Percentiles rank a stretch among this genome's conserved stretches.
Evolutionary conservation across 2,329 filamentous ascomycete genomes (phyloP).

Genomic region (Fusarium virguliforme): DNA sequence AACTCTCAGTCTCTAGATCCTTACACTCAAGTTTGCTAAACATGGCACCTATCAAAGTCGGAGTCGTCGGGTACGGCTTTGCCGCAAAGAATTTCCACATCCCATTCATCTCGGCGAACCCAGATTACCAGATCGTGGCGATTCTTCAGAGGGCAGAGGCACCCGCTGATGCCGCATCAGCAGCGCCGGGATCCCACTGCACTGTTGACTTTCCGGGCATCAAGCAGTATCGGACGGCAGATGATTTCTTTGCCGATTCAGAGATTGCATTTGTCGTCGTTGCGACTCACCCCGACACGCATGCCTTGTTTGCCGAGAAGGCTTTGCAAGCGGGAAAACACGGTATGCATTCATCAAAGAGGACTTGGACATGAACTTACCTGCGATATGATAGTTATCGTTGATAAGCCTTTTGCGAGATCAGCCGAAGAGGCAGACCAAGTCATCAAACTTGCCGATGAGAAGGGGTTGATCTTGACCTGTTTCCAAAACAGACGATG

Average conservation of each 20-base stretch:
- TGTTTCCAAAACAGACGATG: conserved; percentile 48
- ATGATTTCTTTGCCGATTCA: conserved; percentile 72
- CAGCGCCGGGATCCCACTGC: conserved; percentile 59
- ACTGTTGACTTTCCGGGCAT: conserved; percentile 64
- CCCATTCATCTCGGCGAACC: conserved; percentile 65
- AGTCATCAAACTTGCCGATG: conserved; percentile 37
- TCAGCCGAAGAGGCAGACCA: conserved; percentile 41
- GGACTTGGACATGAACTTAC: neutral
- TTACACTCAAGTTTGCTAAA: neutral
- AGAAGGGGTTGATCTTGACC: conserved; percentile 41
- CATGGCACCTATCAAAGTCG: conserved; percentile 61
- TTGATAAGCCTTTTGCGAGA: conserved; percentile 45
- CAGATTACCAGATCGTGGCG: conserved; percentile 63
- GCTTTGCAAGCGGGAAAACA: conserved; percentile 41
- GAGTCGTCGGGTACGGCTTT: conserved; percentile 67
- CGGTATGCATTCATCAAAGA: conserved; percentile 17
- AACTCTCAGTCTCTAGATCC: neutral
- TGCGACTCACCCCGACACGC: conserved; percentile 43
- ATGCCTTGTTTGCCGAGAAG: conserved; percentile 40
- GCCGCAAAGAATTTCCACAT: conserved; percentile 66
- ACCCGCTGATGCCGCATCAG: conserved; percentile 51
- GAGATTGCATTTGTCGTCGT: conserved; percentile 75
- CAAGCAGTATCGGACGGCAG: conserved; percentile 71
- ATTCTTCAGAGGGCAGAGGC: conserved; percentile 65
- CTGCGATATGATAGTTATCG: conserved; percentile 30